Evolutionary conservation across 2,329 filamentous ascomycete species (phyloP).

Genomic region (Zalaria obscura): DNA sequence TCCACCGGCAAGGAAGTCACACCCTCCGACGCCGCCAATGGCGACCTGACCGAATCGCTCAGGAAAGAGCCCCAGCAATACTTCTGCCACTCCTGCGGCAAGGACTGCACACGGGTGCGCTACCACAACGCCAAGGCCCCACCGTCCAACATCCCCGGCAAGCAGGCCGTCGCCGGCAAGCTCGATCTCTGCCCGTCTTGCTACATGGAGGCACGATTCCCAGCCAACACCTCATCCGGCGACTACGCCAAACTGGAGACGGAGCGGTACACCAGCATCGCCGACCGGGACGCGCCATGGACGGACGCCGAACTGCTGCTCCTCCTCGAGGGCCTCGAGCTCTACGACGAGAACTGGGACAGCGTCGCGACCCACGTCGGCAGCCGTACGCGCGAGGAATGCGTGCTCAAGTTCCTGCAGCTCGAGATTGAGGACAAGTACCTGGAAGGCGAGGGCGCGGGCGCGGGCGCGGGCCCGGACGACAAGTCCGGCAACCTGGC

Average conservation of each 20-base stretch:
- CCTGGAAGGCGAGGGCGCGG: conserved; percentile 46
- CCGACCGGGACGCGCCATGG: conserved; percentile 80
- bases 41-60: conserved; percentile 43
- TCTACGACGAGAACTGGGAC: conserved; percentile 92
- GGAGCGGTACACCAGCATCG: conserved; percentile 60
- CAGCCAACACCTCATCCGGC: conserved; percentile 59
- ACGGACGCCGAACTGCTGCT: conserved; percentile 79
- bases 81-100: conserved; percentile 81
- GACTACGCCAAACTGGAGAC: conserved; percentile 88
- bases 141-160: conserved; percentile 25
- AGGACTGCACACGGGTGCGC: conserved; percentile 66
- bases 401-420: conserved; percentile 89
- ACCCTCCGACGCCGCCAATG: conserved; percentile 52
- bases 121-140: conserved; percentile 56
- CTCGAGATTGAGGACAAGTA: conserved; percentile 97
- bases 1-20: conserved; percentile 74
- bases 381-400: conserved; percentile 85
- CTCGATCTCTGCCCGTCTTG: conserved; percentile 88
- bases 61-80: conserved; percentile 52
- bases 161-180: conserved; percentile 46
- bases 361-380: conserved; percentile 85
- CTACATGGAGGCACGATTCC: conserved; percentile 72
- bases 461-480: conserved; percentile 38
- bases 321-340: conserved; percentile 78
- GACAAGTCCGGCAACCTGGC: conserved; percentile 43